Conservation (phyloP, 345 rosid genomes). For the Raphanus raphanistrum region DNA sequence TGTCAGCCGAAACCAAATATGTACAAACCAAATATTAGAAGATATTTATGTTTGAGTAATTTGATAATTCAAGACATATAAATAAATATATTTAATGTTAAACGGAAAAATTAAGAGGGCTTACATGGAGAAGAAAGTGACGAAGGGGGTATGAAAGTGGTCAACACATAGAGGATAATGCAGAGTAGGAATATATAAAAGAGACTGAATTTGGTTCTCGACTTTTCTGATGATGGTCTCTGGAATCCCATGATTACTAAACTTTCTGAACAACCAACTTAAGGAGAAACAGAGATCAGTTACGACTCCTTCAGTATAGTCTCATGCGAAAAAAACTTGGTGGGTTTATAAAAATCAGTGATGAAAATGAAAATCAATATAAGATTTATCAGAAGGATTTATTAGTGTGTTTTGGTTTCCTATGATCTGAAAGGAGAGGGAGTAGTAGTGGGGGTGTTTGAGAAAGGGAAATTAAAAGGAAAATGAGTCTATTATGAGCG, state of each 20-base stretch:
- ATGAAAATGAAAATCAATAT: not conserved
- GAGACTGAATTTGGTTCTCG: conserved; percentile 33
- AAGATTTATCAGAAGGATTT: not conserved
- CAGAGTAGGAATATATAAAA: conserved; percentile 29
- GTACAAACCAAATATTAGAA: not conserved
- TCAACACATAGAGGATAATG: conserved; percentile 15
- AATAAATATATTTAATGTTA: conserved; percentile 19
- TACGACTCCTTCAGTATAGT: conserved; percentile 6
- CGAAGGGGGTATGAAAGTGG: conserved; percentile 27
- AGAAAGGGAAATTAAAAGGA: conserved; percentile 20
- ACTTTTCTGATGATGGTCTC: conserved; percentile 19
- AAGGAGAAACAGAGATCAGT: conserved; percentile 19
- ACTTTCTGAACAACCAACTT: conserved; percentile 22
- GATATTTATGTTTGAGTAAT: conserved; percentile 8
- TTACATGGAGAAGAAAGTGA: conserved; percentile 38
- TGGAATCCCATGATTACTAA: conserved; percentile 30
- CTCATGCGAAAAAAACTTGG: conserved; percentile 10
- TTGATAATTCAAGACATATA: not conserved
- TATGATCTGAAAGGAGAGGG: conserved; percentile 34
- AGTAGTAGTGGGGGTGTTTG: conserved; percentile 41
- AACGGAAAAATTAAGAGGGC: conserved; percentile 17
- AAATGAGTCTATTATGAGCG: conserved; percentile 29
- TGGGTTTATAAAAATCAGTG: not conserved
- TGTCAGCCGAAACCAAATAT: too few relatives aligned
- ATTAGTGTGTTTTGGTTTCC: conserved; percentile 1